Evolutionary conservation across 1,284 basidiomycete genomes (phyloP), one percentile per base, ranked within the genome.

Genomic region (Trametes polyzona): DNA sequence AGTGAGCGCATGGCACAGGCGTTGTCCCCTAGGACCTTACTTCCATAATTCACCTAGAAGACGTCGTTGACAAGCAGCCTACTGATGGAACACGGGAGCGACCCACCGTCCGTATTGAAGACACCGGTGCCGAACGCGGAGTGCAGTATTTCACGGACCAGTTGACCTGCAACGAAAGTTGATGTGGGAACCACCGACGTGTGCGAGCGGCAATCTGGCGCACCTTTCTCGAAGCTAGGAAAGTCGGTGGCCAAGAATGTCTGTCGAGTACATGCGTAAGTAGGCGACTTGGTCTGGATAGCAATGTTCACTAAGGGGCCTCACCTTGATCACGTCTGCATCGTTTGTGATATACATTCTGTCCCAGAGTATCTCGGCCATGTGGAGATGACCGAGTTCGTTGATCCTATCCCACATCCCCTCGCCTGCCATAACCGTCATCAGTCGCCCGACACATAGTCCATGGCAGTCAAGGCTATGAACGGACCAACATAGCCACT

Each of bases 1-100:
- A n/a, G n/a, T n/a, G 11, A 67, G 55, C 11, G 69, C 68, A 70
- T 70, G 4, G 52, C 53, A 37, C 69, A 67, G 65, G 64, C 57
- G 56, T 64, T 66, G 33, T 67, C 69, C 36, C 27, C 17, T 8
- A 29, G 17, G 19, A 21, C 6, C 11, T 23, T 44, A 69, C 67
- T 66, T 69, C 67, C 67, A 69, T 58, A 66, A 56, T 6, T 69
- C 67, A 24, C 66, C 67, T 69, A n/a, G 17, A n/a, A 9, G 10
- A 6, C 40, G 10, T 7, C 29, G 24, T 10, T 12, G 11, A 10
- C n/a, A 16, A 10, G 14, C n/a, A 19, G 9, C n/a, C 26, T 6
- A 7, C 26, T 21, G 24, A 7, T 14, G 21, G 33, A 5, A 8
- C 1, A 23, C 1, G 12, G 1, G 30, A 12, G n/a, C 4, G 37